These are phyloP conservation scores for Kodamaea sp. DNA, from an alignment of 1,139 yeast genomes.

Conservation along the genomic window DNA sequence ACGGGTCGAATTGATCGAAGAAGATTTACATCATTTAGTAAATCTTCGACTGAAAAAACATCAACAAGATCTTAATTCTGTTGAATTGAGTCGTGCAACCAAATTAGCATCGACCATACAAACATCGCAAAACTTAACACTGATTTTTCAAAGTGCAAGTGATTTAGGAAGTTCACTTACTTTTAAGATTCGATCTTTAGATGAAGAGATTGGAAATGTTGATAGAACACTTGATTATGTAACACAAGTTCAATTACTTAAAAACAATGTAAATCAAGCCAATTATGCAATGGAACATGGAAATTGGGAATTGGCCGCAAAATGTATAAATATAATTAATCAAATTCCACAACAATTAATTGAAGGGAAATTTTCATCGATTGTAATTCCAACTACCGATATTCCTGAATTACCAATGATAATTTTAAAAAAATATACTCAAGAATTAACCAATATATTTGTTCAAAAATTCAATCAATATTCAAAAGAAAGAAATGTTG, in stretches of 20 bases:
- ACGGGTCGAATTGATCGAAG: slow-evolving; percentile 19
- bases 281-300: slow-evolving; percentile 62
- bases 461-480: slow-evolving; percentile 65
- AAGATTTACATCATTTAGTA: slow-evolving; percentile 26
- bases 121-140: slow-evolving; percentile 45
- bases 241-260: slow-evolving; percentile 57
- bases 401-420: slow-evolving; percentile 77
- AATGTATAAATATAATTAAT: slow-evolving; percentile 47
- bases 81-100: slow-evolving; percentile 36
- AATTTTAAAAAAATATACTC: slow-evolving; percentile 56
- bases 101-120: slow-evolving; percentile 35
- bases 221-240: slow-evolving; percentile 62
- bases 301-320: slow-evolving; percentile 73
- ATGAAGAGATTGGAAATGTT: slow-evolving; percentile 70
- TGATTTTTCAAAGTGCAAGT: slow-evolving; percentile 56
- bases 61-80: slow-evolving; percentile 34
- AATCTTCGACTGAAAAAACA: slow-evolving; percentile 27
- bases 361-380: slow-evolving; percentile 69
- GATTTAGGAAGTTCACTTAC: slow-evolving; percentile 66
- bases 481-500: slow-evolving; percentile 62
- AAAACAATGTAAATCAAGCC: slow-evolving; percentile 63
- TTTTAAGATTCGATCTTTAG: slow-evolving; percentile 63
- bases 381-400: slow-evolving; percentile 85
- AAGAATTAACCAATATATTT: slow-evolving; percentile 55
- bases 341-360: slow-evolving; percentile 50